Conservation (phyloP, 2,329 filamentous ascomycete species). For the Lasiodiplodia theobromae region DNA sequence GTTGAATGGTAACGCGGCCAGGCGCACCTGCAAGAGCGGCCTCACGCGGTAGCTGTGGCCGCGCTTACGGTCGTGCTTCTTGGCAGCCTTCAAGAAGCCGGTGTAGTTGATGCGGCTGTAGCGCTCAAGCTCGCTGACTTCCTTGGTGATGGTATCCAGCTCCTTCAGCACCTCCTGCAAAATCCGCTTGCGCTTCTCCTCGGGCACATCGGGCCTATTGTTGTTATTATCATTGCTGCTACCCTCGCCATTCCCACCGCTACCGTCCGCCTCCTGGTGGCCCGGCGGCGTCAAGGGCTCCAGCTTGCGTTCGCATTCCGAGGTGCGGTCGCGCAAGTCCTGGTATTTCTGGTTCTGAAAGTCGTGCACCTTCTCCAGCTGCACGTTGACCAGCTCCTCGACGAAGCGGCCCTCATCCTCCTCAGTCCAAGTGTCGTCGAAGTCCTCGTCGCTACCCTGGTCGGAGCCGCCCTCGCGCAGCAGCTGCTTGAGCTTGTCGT, state of each 20-base stretch:
- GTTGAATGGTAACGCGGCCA: slow-evolving; percentile 92
- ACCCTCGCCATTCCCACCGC: not conserved
- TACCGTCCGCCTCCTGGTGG: slow-evolving; percentile 13
- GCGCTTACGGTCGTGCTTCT: slow-evolving; percentile 97
- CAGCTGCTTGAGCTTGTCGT: slow-evolving; percentile 87
- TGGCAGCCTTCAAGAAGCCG: slow-evolving; percentile 95
- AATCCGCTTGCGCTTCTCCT: slow-evolving; percentile 56
- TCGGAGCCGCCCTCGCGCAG: slow-evolving; percentile 72
- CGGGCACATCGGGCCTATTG: slow-evolving; percentile 41
- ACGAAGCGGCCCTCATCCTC: slow-evolving; percentile 93
- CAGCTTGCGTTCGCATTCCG: slow-evolving; percentile 71
- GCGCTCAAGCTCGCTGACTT: slow-evolving; percentile 91
- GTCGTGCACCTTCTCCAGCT: slow-evolving; percentile 91
- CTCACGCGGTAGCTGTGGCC: slow-evolving; percentile 86
- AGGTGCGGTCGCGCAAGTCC: slow-evolving; percentile 80
- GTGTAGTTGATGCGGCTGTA: slow-evolving; percentile 98
- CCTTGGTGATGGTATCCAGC: slow-evolving; percentile 85
- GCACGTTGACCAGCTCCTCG: slow-evolving; percentile 91
- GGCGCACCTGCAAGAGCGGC: slow-evolving; percentile 87
- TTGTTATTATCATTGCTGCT: slow-evolving; percentile 32
- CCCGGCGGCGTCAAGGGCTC: slow-evolving; percentile 59
- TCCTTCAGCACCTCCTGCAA: slow-evolving; percentile 78
- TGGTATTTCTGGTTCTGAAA: slow-evolving; percentile 87
- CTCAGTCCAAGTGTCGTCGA: slow-evolving; percentile 79
- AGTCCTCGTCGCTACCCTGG: slow-evolving; percentile 59